phyloP scores from a whole-genome alignment of 2,329 filamentous ascomycete species.

The Cryoendolithus antarcticus region DNA sequence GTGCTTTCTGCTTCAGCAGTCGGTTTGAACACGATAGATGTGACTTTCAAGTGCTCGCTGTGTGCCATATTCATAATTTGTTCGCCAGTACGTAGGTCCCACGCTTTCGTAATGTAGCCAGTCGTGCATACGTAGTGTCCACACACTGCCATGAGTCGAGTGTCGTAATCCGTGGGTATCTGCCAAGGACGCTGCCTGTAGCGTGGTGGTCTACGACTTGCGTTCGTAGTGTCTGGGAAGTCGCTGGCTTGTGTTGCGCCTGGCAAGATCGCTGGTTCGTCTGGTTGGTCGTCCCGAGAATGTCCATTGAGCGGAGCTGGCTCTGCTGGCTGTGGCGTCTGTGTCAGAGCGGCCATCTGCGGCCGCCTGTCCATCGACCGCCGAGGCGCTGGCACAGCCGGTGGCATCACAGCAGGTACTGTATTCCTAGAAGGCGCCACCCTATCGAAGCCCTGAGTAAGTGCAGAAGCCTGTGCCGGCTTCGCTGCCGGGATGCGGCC shows the following conservation, averaged over 20 bases:
- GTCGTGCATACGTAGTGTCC: constrained; percentile 79
- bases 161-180: constrained; percentile 76
- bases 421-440: constrained; percentile 1
- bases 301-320: constrained; percentile 23
- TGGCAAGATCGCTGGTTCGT: constrained; percentile 15
- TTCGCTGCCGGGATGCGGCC: constrained; percentile 18
- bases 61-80: constrained; percentile 69
- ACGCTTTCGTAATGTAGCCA: constrained; percentile 75
- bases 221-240: constrained; percentile 73
- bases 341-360: constrained; percentile 10
- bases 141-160: constrained; percentile 74
- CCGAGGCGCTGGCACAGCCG: constrained; percentile 24
- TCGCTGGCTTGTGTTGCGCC: constrained; percentile 20
- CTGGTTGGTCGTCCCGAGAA: constrained; percentile 30
- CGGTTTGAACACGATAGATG: constrained; percentile 76
- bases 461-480: constrained; percentile 13
- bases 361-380: constrained; percentile 18
- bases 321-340: constrained; percentile 4
- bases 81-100: constrained; percentile 74
- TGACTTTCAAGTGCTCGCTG: constrained; percentile 71
- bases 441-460: constrained; percentile 17
- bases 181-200: constrained; percentile 61
- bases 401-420: constrained; percentile 10
- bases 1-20: constrained; percentile 57
- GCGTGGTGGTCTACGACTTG: constrained; percentile 71